Evolutionary conservation across 306 rosid genomes (phyloP).

Genomic region (Citrullus colocynthis): DNA sequence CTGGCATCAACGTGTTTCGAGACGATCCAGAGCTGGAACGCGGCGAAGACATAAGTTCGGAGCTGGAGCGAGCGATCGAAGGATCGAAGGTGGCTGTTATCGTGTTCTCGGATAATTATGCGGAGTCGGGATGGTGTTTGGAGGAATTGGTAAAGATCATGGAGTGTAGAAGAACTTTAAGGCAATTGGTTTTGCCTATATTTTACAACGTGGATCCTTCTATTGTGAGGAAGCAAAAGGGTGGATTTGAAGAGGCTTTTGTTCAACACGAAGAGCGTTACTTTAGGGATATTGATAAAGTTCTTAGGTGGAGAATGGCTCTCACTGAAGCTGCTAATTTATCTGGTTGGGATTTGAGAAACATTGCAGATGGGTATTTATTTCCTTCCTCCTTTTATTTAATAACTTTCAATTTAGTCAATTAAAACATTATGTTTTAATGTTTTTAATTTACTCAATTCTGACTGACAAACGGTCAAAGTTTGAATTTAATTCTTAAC

Average conservation of each 20-base stretch:
- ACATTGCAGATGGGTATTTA: constrained; percentile 4
- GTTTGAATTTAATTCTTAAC: no score
- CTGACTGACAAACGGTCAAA: no score
- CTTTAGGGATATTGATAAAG: not conserved
- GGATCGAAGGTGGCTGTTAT: not conserved
- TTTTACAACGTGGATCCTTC: constrained; percentile 4
- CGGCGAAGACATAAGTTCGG: not conserved
- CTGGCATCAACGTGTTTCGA: not conserved
- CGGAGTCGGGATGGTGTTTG: constrained; percentile 4
- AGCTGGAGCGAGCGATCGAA: not conserved
- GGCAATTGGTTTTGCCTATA: not conserved
- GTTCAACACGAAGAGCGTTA: not conserved
- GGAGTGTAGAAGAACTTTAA: not conserved
- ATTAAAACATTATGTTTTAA: no score
- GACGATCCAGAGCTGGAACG: not conserved
- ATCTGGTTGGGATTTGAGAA: constrained; percentile 2
- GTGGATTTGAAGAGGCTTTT: not conserved
- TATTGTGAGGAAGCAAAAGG: not conserved
- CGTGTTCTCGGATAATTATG: not conserved
- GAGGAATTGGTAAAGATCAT: constrained; percentile 10
- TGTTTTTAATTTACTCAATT: no score
- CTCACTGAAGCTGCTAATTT: not conserved
- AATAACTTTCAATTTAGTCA: no score
- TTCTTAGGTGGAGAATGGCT: constrained; percentile 2
- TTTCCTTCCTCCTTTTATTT: not conserved